A percentile compares a stretch with the other conserved stretches of the same genome.
Conservation (phyloP, 2,329 filamentous ascomycete genomes). For the Penicillium fuscoglaucum region DNA sequence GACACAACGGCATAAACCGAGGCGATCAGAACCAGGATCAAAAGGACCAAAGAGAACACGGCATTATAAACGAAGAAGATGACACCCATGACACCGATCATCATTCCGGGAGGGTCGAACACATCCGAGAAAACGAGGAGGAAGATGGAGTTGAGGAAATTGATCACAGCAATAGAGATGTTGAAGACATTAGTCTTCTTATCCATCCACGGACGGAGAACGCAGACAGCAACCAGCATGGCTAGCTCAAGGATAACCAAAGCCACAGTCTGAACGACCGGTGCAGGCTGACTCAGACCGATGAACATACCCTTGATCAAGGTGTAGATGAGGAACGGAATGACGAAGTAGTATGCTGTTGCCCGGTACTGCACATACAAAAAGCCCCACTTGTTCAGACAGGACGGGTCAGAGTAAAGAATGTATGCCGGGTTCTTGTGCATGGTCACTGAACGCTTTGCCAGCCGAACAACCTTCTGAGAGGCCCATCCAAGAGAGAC, state of each 20-base stretch:
- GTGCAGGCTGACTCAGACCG: conserved; percentile 70
- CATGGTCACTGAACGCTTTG: conserved; percentile 82
- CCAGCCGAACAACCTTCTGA: conserved; percentile 84
- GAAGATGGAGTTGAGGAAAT: conserved; percentile 89
- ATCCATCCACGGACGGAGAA: conserved; percentile 95
- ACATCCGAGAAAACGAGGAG: conserved; percentile 83
- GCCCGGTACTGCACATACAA: conserved; percentile 96
- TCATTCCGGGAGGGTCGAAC: conserved; percentile 78
- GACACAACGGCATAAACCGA: conserved; percentile 79
- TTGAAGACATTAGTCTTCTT: conserved; percentile 98
- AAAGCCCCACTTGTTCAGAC: conserved; percentile 97
- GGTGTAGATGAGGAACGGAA: conserved; percentile 74
- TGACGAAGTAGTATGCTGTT: conserved; percentile 92
- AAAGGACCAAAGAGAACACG: conserved; percentile 74
- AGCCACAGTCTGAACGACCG: conserved; percentile 74
- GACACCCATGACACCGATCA: conserved; percentile 84
- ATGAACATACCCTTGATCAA: conserved; percentile 90
- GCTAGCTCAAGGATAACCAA: conserved; percentile 79
- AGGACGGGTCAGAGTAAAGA: conserved; percentile 90
- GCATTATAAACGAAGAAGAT: conserved; percentile 88
- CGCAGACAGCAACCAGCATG: conserved; percentile 73
- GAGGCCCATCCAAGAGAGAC: conserved; percentile 80
- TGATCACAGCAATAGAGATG: conserved; percentile 84
- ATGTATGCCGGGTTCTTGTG: conserved; percentile 98
- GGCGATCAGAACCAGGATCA: conserved; percentile 77